phyloP scores from a whole-genome alignment of 2,329 filamentous ascomycete species.

The Teratosphaeria destructans region DNA sequence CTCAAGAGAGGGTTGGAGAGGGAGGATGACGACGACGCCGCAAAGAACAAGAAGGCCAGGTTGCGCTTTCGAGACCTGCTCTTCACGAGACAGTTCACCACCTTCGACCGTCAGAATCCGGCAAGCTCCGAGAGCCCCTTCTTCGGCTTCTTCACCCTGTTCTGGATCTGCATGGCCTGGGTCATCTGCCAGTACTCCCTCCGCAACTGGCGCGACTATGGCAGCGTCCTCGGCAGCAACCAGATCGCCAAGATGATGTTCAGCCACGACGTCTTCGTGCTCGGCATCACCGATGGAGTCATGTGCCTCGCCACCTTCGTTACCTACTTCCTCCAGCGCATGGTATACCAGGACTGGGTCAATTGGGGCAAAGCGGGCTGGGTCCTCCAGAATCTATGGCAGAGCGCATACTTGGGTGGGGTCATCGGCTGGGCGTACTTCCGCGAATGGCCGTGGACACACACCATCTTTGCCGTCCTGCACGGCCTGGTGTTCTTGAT shows the following conservation, averaged over 20 bases:
- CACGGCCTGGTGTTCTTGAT: slow-evolving; percentile 68
- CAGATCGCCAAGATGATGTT: slow-evolving; percentile 65
- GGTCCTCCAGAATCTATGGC: slow-evolving; percentile 68
- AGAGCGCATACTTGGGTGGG: slow-evolving; percentile 51
- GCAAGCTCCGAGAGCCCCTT: slow-evolving; percentile 57
- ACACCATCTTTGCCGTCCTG: slow-evolving; percentile 66
- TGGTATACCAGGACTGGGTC: slow-evolving; percentile 49
- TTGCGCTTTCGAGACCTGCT: slow-evolving; percentile 46
- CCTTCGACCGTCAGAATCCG: slow-evolving; percentile 64
- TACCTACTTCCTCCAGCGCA: slow-evolving; percentile 54
- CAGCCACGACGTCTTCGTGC: slow-evolving; percentile 39
- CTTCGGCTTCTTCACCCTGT: slow-evolving; percentile 69
- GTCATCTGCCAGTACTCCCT: slow-evolving; percentile 57
- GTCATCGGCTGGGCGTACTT: slow-evolving; percentile 57
- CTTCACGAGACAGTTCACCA: slow-evolving; percentile 60
- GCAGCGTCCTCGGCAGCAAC: slow-evolving; percentile 58
- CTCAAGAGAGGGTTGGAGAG: slow-evolving; percentile 33
- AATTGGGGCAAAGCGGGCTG: slow-evolving; percentile 60
- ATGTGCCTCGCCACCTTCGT: slow-evolving; percentile 59
- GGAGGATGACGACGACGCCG: slow-evolving; percentile 24
- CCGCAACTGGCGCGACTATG: slow-evolving; percentile 58
- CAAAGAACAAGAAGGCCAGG: slow-evolving; percentile 26
- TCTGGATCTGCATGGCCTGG: slow-evolving; percentile 61
- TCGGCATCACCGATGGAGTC: slow-evolving; percentile 53
- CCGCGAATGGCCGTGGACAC: slow-evolving; percentile 73